phyloP scores from a whole-genome alignment of 2,329 filamentous ascomycete genomes.

The Akanthomyces lecanii region DNA sequence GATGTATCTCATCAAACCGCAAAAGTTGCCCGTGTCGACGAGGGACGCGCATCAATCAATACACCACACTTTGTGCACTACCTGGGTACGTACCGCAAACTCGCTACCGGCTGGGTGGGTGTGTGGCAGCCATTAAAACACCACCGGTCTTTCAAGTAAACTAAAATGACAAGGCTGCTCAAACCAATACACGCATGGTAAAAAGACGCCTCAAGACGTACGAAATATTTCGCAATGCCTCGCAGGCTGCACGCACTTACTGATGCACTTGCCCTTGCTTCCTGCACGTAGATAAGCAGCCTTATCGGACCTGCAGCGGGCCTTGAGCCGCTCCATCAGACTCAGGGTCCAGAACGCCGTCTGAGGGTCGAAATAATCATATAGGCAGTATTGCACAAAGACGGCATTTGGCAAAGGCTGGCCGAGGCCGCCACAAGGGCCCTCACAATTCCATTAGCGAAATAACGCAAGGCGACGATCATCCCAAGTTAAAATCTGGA shows the following conservation, averaged over 20 bases:
- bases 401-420: background rate
- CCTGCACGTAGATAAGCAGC: background rate
- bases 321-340: background rate
- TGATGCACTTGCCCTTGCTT: background rate
- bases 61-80: background rate
- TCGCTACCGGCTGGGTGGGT: background rate
- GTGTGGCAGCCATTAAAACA: background rate
- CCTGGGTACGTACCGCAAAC: background rate
- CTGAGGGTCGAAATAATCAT: slow-evolving; percentile 13
- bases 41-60: no score
- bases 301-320: slow-evolving; percentile 2
- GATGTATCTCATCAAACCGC: no score
- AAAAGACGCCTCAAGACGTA: background rate
- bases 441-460: background rate
- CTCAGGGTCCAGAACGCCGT: slow-evolving; percentile 16
- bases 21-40: no score
- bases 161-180: background rate
- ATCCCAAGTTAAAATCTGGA: background rate
- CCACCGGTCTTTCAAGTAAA: background rate
- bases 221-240: background rate
- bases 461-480: background rate
- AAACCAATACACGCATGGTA: background rate
- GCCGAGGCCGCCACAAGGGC: background rate
- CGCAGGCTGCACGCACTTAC: background rate
- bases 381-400: slow-evolving; percentile 18